Percentiles rank a stretch among this genome's conserved stretches.
Evolutionary conservation across 192 early-diverging fungal species (phyloP).

Genomic region (Coemansia sp.): DNA sequence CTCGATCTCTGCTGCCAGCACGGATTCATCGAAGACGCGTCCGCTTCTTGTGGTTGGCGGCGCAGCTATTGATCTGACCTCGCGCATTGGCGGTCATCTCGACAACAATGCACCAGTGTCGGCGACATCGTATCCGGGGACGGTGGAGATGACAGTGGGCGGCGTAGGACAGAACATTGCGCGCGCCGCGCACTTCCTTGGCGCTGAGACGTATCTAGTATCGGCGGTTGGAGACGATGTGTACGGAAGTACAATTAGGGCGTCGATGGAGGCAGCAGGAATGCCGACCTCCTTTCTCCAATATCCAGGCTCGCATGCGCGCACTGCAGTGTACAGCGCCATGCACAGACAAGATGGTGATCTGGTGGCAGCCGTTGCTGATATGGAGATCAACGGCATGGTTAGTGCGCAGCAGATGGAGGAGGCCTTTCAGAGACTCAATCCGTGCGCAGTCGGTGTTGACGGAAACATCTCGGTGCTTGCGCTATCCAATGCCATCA

Average conservation of each 20-base stretch:
- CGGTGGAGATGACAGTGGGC: conserved; percentile 65
- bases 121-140: conserved; percentile 76
- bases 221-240: conserved; percentile 74
- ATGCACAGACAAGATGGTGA: conserved; percentile 71
- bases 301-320: conserved; percentile 17
- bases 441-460: conserved; percentile 58
- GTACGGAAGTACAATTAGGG: conserved; percentile 57
- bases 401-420: conserved; percentile 34
- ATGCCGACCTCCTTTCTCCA: conserved; percentile 58
- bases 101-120: conserved; percentile 6
- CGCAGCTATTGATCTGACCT: conserved; percentile 77
- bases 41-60: conserved; percentile 86
- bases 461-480: conserved; percentile 70
- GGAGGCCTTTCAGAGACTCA: conserved; percentile 8
- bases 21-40: not conserved
- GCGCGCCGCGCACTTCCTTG: conserved; percentile 69
- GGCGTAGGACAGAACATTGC: conserved; percentile 95
- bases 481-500: conserved; percentile 53
- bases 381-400: conserved; percentile 82
- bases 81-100: conserved; percentile 8
- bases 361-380: conserved; percentile 80
- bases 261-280: conserved; percentile 57
- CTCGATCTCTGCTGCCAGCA: not conserved
- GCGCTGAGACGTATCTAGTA: conserved; percentile 64
- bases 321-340: conserved; percentile 82